Percentiles rank a stretch among this genome's conserved stretches.
Evolutionary conservation across 2,329 filamentous ascomycete species (phyloP).

Genomic region (Aureobasidium pullulans): DNA sequence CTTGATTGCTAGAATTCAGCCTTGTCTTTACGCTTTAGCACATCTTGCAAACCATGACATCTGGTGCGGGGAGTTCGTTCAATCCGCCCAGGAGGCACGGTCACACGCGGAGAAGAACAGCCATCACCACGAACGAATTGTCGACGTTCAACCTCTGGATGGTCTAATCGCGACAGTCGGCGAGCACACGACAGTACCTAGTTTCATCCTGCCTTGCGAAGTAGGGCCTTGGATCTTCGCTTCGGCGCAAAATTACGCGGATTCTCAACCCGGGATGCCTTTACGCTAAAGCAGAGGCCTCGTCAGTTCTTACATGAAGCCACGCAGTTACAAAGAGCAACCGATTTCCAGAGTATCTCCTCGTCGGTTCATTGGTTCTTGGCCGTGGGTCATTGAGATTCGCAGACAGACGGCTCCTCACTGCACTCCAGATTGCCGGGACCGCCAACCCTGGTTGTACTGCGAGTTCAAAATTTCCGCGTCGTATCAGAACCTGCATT

Average conservation of each 20-base stretch:
- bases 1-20: neutral
- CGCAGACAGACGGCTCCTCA: slow-evolving; percentile 4
- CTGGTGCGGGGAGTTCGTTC: neutral
- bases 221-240: neutral
- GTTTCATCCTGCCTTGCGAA: neutral
- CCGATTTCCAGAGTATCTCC: neutral
- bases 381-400: neutral
- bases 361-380: neutral
- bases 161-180: too few relatives aligned
- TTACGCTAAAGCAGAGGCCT: slow-evolving; percentile 1
- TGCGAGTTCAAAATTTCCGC: neutral
- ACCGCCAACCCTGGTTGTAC: neutral
- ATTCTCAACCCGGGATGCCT: neutral
- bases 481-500: slow-evolving; percentile 6
- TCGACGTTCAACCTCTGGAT: neutral
- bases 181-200: slow-evolving; percentile 4
- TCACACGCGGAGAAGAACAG: neutral
- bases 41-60: neutral
- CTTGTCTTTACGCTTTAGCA: neutral
- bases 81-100: neutral
- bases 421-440: neutral
- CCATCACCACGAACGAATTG: neutral
- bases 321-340: slow-evolving; percentile 1
- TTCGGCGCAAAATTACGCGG: neutral
- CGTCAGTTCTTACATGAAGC: slow-evolving; percentile 5